Evolutionary conservation across 495 filamentous ascomycete genomes (phyloP), one percentile per base, ranked within the genome.

Genomic region (Aspergillus wentii): DNA sequence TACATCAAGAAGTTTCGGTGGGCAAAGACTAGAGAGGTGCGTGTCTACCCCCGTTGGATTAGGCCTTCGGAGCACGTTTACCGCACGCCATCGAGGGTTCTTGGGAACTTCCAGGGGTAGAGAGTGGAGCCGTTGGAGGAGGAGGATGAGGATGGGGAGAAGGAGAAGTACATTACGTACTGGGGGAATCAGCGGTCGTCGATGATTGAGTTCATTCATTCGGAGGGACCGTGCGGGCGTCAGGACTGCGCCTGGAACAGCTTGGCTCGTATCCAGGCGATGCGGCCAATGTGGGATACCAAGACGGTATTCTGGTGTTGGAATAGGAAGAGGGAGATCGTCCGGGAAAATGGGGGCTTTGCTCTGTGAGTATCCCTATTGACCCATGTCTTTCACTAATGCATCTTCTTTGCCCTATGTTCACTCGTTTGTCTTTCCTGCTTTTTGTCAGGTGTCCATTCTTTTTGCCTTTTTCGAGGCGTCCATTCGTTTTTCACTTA

Each of bases 41-140:
- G 42, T n/a, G 44, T 48, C 14, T 25, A n/a, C n/a, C n/a, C 49
- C 27, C 51, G 38, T 34, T 54, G 51, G 51, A 57, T 57, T 35
- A 41, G 33, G 13, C 35, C 44, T 25, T 38, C 30, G 29, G 26
- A 43, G 25, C 38, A 54, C 38, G 38, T 43, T 8, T 57, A 39
- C 32, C 20, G n/a, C 30, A 44, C 33, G 21, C 50, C 50, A 17
- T 28, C 35, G n/a, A 35, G 34, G 27, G 27, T 18, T 33, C 19
- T 54, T 16, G 50, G 54, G 10, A 37, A 45, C 33, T 29, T 57
- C 23, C 44, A 51, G 33, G 50, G 47, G 11, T 57, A 50, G 54
- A 40, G 32, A 6, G 44, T 51, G 18, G 44, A 35, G 5, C 35
- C 50, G 25, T 39, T 57, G 16, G 15, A 11, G 21, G 38, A 44